These are phyloP conservation scores for Saccharomycopsis oosterbeekiorum DNA, from an alignment of 805 yeast genomes.

Conservation along the genomic window DNA sequence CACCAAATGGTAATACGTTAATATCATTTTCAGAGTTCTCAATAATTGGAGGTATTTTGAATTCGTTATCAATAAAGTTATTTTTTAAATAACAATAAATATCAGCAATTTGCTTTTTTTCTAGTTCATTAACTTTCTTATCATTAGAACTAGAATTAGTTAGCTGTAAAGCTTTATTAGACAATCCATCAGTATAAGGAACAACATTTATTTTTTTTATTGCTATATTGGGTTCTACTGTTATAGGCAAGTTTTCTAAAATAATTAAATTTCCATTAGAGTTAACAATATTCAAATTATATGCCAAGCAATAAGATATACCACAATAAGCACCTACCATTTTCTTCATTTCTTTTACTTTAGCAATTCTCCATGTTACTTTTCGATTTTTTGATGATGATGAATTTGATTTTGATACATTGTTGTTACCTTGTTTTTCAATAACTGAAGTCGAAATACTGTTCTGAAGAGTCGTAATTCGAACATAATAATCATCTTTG, in stretches of 20 bases:
- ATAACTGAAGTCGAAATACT: neutral
- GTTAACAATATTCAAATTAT: conserved; percentile 43
- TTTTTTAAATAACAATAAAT: neutral
- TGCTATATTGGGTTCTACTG: neutral
- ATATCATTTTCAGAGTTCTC: neutral
- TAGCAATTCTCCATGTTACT: neutral
- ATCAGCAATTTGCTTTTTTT: neutral
- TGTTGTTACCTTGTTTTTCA: neutral
- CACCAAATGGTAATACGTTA: neutral
- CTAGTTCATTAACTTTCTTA: neutral
- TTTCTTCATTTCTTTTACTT: neutral
- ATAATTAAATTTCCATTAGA: conserved; percentile 45
- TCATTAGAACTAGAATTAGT: neutral
- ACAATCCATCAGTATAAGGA: neutral
- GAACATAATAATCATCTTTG: neutral
- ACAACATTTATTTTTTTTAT: neutral
- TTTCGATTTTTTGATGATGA: neutral
- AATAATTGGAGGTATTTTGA: neutral
- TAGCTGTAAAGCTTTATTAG: neutral
- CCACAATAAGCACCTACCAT: conserved; percentile 29
- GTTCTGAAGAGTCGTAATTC: neutral
- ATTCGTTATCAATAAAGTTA: neutral
- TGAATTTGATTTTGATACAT: neutral
- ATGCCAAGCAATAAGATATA: conserved; percentile 42
- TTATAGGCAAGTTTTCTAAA: conserved; percentile 22